Conservation (phyloP, 2,329 filamentous ascomycete species). For the Fusarium armeniacum region DNA sequence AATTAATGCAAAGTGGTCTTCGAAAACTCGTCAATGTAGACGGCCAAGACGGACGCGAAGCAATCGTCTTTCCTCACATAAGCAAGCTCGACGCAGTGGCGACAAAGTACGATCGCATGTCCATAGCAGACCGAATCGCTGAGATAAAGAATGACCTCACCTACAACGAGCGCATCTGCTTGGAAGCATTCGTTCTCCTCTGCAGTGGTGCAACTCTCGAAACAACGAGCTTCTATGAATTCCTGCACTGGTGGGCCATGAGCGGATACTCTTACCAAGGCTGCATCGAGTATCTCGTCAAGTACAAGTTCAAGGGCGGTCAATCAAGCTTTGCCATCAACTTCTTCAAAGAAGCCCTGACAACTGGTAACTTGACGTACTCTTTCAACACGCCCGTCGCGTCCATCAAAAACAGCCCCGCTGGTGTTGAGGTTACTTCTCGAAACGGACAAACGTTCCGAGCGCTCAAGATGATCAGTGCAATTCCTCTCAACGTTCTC, state of each 20-base stretch:
- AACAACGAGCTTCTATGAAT: constrained; percentile 61
- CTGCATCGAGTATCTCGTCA: constrained; percentile 57
- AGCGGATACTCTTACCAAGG: constrained; percentile 58
- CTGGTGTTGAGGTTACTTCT: constrained; percentile 54
- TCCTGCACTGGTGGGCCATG: constrained; percentile 64
- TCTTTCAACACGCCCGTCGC: constrained; percentile 57
- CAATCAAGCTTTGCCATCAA: constrained; percentile 62
- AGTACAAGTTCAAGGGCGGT: constrained; percentile 59
- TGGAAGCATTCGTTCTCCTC: constrained; percentile 60
- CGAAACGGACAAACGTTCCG: constrained; percentile 51
- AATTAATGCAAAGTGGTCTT: constrained; percentile 53
- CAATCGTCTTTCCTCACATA: constrained; percentile 59
- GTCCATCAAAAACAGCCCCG: constrained; percentile 49
- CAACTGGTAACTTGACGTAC: constrained; percentile 57
- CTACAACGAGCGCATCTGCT: constrained; percentile 56
- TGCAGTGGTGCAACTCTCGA: constrained; percentile 60
- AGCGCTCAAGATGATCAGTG: constrained; percentile 56
- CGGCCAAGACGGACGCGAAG: constrained; percentile 53
- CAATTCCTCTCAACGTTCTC: constrained; percentile 62
- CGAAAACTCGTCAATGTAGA: constrained; percentile 63
- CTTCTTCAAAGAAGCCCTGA: constrained; percentile 61
- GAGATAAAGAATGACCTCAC: constrained; percentile 57
- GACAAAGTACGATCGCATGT: constrained; percentile 57
- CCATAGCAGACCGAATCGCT: constrained; percentile 59
- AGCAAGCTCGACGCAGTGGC: constrained; percentile 53